These are phyloP conservation scores for Pochonia chlamydosporia DNA, from an alignment of 2,329 filamentous ascomycete genomes.

Conservation along the genomic window DNA sequence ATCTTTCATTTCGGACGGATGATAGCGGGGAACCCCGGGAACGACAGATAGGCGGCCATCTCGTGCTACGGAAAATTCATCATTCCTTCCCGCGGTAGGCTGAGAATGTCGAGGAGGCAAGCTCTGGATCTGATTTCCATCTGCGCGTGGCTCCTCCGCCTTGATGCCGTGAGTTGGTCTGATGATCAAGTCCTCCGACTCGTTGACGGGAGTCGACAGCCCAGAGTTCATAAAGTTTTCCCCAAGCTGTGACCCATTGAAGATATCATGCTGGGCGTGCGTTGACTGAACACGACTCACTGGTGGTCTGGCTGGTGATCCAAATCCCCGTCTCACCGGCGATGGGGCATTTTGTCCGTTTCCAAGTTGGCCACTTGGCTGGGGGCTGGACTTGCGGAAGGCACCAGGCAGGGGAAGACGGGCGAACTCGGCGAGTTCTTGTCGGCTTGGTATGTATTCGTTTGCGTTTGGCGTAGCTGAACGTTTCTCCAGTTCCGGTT, in stretches of 20 bases:
- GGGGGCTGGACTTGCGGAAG: constrained; percentile 12
- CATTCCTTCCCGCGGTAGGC: neutral
- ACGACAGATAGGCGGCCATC: constrained; percentile 25
- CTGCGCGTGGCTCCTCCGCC: neutral
- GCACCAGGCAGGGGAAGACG: constrained; percentile 29
- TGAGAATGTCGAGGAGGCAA: constrained; percentile 2
- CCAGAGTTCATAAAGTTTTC: constrained; percentile 34
- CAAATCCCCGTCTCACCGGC: constrained; percentile 6
- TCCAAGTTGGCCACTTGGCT: constrained; percentile 1
- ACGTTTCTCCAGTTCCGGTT: constrained; percentile 12
- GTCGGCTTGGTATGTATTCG: constrained; percentile 17
- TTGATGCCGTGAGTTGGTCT: constrained; percentile 8
- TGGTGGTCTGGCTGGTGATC: constrained; percentile 14
- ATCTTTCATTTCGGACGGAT: constrained; percentile 24
- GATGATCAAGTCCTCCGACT: constrained; percentile 13
- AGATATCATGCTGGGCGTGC: constrained; percentile 19
- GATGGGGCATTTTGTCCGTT: constrained; percentile 18
- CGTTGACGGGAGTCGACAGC: constrained; percentile 29
- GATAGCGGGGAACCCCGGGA: constrained; percentile 16
- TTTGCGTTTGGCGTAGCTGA: constrained; percentile 12
- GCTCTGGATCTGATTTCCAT: constrained; percentile 2
- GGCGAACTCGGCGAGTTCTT: constrained; percentile 25
- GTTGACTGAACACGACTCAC: neutral
- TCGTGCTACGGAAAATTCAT: constrained; percentile 4
- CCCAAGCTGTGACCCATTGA: constrained; percentile 32